Evolutionary conservation across 2,329 filamentous ascomycete genomes (phyloP), one percentile per base, ranked within the genome.

Genomic region (Ploettnerulaceae sp.): DNA sequence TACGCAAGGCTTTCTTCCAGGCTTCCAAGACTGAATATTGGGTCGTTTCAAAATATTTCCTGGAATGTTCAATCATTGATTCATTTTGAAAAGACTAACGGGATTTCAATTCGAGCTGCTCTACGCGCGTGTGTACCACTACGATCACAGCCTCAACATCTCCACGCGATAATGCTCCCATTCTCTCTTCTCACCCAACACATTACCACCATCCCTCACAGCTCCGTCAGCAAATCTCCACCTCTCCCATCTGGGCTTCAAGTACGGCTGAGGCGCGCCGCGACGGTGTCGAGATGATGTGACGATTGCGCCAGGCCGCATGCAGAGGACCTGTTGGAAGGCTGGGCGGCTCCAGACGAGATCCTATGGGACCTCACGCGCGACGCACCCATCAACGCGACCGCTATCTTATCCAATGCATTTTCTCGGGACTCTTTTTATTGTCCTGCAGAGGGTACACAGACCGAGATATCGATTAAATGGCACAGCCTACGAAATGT

Each of bases 291-390:
- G 25, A 40, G 7, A 40, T 21, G 25, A 31, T 29, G 37, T 40
- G 37, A 40, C 9, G 15, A 29, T n/a, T 21, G 14, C 17, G 9
- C 25, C 15, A 20, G 37, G 37, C 17, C 37, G 37, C 37, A 40
- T 40, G 25, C 37, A 40, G 25, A 17, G 25, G 37, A 28, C 36
- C 36, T 15, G 22, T 39, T 20, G 24, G 15, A 39, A 29, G 6
- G 7, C 15, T 8, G 5, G 25, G 37, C 37, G 37, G 24, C 31
- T 40, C 37, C 15, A 40, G 25, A 40, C 25, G 24, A 29, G 22
- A 40, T 20, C 21, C 37, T 40, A 40, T 40, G 37, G 37, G 25
- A 26, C 31, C 25, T 40, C 37, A 40, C 37, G 37, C 37, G 37
- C 37, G 25, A 40, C 15, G 11, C 20, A 12, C 37, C 37, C 17